A percentile compares a stretch with the other conserved stretches of the same genome.
Evolutionary conservation across 1,139 yeast genomes (phyloP).

Genomic region (Suhomyces taliae): DNA sequence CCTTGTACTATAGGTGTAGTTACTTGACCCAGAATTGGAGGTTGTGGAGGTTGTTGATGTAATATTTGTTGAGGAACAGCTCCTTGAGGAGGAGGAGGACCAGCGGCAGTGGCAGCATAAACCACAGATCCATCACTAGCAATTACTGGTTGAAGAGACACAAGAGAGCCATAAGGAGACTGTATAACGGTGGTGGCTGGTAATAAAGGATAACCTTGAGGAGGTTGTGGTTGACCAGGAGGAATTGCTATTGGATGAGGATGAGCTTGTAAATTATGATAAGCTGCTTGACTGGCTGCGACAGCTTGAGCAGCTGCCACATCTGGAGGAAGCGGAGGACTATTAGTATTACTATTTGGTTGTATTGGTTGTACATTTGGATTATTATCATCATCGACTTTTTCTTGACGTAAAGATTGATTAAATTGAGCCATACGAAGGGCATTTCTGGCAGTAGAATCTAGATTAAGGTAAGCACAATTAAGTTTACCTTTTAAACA

Average conservation of each 20-base stretch:
- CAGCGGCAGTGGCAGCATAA: constrained; percentile 17
- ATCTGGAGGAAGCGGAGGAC: constrained; percentile 5
- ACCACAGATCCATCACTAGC: constrained; percentile 20
- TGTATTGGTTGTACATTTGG: constrained; percentile 1
- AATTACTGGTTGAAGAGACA: constrained; percentile 33
- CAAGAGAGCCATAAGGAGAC: constrained; percentile 39
- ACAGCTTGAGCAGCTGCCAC: constrained; percentile 5
- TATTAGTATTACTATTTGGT: constrained; percentile 4
- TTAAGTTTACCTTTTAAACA: constrained; percentile 58
- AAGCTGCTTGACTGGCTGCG: constrained; percentile 2
- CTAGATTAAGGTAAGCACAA: constrained; percentile 55
- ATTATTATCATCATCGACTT: constrained; percentile 15
- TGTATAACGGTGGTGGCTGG: constrained; percentile 24
- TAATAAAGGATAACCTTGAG: constrained; percentile 12
- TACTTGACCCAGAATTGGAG: background rate
- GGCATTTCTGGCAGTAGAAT: constrained; percentile 51
- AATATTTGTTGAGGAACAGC: constrained; percentile 4
- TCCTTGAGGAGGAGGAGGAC: background rate
- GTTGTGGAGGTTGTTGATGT: background rate
- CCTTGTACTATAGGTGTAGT: too few species aligned
- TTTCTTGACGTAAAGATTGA: constrained; percentile 41
- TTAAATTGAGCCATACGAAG: constrained; percentile 52
- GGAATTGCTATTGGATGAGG: constrained; percentile 8
- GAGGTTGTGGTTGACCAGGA: constrained; percentile 9
- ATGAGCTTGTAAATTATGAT: constrained; percentile 2